Conservation (phyloP, 2,329 filamentous ascomycete species). For the Ascosphaera apis region DNA sequence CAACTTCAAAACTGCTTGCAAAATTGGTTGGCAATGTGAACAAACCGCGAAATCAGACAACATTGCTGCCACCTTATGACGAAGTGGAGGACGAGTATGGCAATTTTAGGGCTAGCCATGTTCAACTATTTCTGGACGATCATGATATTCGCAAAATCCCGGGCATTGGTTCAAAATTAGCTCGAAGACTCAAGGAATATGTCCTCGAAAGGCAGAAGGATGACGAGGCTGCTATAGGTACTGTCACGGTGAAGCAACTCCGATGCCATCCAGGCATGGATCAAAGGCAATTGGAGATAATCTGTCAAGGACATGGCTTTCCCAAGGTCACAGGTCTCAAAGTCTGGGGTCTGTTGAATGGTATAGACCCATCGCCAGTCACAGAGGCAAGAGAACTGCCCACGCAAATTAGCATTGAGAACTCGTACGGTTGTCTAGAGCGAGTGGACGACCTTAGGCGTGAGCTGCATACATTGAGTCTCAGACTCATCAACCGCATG, state of each 20-base stretch:
- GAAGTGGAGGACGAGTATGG: constrained; percentile 4
- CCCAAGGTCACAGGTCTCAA: constrained; percentile 48
- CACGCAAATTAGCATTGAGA: constrained; percentile 81
- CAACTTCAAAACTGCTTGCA: constrained; percentile 64
- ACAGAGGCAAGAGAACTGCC: constrained; percentile 48
- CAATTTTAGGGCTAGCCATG: constrained; percentile 20
- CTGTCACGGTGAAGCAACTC: constrained; percentile 42
- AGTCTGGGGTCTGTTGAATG: constrained; percentile 60
- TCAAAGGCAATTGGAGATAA: constrained; percentile 38
- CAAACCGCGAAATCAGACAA: constrained; percentile 76
- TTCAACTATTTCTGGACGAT: constrained; percentile 46
- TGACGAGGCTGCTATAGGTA: constrained; percentile 20
- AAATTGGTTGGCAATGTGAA: constrained; percentile 68
- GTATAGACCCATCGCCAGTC: constrained; percentile 54
- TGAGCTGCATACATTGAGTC: constrained; percentile 45
- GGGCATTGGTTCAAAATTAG: constrained; percentile 63
- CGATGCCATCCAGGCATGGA: constrained; percentile 40
- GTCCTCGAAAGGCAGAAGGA: constrained; percentile 25
- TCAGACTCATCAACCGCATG: constrained; percentile 56
- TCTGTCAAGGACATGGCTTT: constrained; percentile 47
- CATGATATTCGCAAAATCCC: constrained; percentile 63
- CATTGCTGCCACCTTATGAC: constrained; percentile 43
- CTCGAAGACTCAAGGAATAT: constrained; percentile 40
- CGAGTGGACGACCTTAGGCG: constrained; percentile 38
- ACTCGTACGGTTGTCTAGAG: constrained; percentile 58